These are phyloP conservation scores for Eucalyptus cloeziana DNA, from an alignment of 345 rosid genomes.

Conservation along the genomic window DNA sequence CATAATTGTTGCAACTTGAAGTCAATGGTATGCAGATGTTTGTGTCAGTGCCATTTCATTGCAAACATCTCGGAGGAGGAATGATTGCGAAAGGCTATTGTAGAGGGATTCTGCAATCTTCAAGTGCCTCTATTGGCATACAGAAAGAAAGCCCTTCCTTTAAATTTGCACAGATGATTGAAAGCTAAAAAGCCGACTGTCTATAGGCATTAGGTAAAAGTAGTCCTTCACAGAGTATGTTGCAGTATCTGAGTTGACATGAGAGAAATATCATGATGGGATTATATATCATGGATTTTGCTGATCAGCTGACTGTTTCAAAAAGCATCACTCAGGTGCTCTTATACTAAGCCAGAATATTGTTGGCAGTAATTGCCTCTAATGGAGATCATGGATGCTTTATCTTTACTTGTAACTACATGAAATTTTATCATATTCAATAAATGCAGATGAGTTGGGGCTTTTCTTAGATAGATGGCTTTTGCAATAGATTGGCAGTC, in stretches of 20 bases:
- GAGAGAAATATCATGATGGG: neutral
- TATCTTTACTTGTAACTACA: neutral
- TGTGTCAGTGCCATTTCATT: neutral
- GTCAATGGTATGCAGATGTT: neutral
- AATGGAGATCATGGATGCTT: neutral
- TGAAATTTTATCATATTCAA: neutral
- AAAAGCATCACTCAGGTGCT: neutral
- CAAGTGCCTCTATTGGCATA: neutral
- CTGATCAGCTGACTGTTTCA: neutral
- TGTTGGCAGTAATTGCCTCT: neutral
- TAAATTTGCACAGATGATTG: neutral
- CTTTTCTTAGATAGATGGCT: neutral
- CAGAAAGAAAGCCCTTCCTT: neutral
- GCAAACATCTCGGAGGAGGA: neutral
- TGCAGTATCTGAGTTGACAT: neutral
- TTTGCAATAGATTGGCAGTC: neutral
- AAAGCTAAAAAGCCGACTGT: neutral
- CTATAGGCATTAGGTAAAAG: neutral
- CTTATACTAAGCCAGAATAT: neutral
- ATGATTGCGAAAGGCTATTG: neutral
- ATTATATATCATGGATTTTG: neutral
- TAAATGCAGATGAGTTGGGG: neutral
- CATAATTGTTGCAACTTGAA: neutral
- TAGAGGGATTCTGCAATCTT: neutral
- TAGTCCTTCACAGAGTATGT: neutral